Conservation (phyloP, 2,329 filamentous ascomycete genomes). For the Fusarium austroafricanum region DNA sequence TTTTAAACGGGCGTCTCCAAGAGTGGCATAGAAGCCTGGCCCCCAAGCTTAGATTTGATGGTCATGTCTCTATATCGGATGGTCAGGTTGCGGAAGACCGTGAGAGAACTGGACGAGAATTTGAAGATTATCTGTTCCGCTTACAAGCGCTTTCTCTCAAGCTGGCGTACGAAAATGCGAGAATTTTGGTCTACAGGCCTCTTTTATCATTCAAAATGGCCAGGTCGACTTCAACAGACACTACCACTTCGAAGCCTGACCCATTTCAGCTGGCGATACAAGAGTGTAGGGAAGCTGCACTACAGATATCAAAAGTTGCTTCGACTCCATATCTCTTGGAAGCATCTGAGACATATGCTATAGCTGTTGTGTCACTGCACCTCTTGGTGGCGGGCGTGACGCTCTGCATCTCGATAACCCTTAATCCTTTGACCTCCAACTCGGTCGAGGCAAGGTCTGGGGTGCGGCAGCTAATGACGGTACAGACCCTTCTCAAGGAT, state of each 20-base stretch:
- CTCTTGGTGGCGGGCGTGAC: not conserved
- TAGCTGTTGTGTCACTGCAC: not conserved
- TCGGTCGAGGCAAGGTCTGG: fast-evolving
- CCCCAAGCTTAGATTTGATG: conserved; percentile 5
- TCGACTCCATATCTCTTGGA: not conserved
- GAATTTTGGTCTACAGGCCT: conserved; percentile 47
- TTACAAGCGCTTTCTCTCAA: conserved; percentile 49
- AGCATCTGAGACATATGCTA: not conserved
- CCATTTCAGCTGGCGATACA: not conserved
- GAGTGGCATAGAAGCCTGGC: not conserved
- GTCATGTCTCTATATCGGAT: too few relatives aligned
- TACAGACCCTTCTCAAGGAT: not conserved
- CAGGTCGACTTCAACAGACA: not conserved
- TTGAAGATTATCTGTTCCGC: conserved; percentile 42
- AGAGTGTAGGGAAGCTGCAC: not conserved
- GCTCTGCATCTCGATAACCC: not conserved
- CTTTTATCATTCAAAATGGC: conserved; percentile 20
- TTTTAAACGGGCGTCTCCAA: not conserved
- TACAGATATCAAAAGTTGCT: not conserved
- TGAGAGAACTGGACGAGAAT: too few relatives aligned
- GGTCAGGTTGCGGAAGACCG: too few relatives aligned
- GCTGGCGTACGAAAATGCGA: conserved; percentile 50
- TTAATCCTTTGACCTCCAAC: fast-evolving
- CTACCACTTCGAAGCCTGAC: fast-evolving
- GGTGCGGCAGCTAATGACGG: not conserved